These are phyloP conservation scores for Colletotrichum lini DNA, from an alignment of 2,329 filamentous ascomycete genomes.

Conservation along the genomic window DNA sequence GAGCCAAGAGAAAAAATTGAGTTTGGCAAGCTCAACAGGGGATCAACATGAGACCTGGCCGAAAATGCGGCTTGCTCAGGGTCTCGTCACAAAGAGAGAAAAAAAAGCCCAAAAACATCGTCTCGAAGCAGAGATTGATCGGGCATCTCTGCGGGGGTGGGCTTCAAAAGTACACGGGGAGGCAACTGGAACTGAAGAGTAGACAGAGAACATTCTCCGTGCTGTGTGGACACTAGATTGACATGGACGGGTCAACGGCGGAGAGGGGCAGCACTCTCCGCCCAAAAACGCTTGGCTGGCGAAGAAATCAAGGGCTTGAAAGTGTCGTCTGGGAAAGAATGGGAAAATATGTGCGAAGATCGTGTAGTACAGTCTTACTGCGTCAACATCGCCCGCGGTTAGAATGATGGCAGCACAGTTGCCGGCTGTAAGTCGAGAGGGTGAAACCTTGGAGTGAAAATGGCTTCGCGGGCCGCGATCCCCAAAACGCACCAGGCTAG, in stretches of 20 bases:
- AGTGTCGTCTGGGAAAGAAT: background rate
- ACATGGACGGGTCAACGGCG: background rate
- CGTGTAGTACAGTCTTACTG: background rate
- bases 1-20: background rate
- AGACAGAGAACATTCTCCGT: background rate
- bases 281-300: background rate
- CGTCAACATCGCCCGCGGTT: background rate
- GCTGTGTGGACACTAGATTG: conserved; percentile 9
- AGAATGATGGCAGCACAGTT: too few species aligned
- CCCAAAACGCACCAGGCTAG: conserved; percentile 5
- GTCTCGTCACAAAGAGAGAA: background rate
- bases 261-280: background rate
- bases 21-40: background rate
- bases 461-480: background rate
- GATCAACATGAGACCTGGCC: background rate
- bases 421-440: background rate
- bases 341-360: background rate
- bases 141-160: background rate
- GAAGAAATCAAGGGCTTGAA: background rate
- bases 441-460: background rate
- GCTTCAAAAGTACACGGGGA: background rate
- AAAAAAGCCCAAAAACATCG: background rate
- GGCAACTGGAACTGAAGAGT: background rate
- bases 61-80: conserved; percentile 14
- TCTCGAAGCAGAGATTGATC: background rate